Evolutionary conservation across 345 rosid species (phyloP).

Genomic region (Hypericum perforatum): DNA sequence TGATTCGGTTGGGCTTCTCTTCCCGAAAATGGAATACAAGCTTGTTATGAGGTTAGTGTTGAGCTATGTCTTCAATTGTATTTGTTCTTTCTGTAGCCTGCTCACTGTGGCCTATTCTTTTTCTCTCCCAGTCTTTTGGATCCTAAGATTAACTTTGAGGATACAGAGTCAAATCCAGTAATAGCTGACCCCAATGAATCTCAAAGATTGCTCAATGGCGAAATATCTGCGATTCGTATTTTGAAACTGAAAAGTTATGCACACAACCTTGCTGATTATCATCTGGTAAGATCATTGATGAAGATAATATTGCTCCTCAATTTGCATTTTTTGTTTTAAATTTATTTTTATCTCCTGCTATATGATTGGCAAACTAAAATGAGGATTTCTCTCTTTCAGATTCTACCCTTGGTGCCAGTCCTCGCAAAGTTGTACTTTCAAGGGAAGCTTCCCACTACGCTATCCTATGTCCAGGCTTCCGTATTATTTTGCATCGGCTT

Average conservation of each 20-base stretch:
- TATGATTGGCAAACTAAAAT: background rate
- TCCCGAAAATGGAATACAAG: conserved; percentile 70
- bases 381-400: conserved; percentile 30
- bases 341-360: background rate
- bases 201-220: conserved; percentile 36
- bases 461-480: conserved; percentile 74
- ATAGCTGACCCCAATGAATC: conserved; percentile 34
- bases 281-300: conserved; percentile 36
- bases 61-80: conserved; percentile 5
- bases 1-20: conserved; percentile 38
- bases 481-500: conserved; percentile 77
- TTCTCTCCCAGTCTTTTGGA: conserved; percentile 57
- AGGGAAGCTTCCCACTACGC: conserved; percentile 70
- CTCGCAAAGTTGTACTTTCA: conserved; percentile 69
- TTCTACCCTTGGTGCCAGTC: conserved; percentile 47
- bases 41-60: conserved; percentile 78
- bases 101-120: conserved; percentile 13
- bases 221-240: conserved; percentile 57
- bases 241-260: conserved; percentile 60
- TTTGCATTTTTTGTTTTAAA: background rate
- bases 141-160: conserved; percentile 63
- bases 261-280: conserved; percentile 54
- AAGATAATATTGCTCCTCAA: no score
- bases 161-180: conserved; percentile 19
- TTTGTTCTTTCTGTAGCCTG: conserved; percentile 6